Evolutionary conservation across 257 asterid genomes (phyloP), one percentile per base, ranked within the genome.

Genomic region (Penstemon newberryi): DNA sequence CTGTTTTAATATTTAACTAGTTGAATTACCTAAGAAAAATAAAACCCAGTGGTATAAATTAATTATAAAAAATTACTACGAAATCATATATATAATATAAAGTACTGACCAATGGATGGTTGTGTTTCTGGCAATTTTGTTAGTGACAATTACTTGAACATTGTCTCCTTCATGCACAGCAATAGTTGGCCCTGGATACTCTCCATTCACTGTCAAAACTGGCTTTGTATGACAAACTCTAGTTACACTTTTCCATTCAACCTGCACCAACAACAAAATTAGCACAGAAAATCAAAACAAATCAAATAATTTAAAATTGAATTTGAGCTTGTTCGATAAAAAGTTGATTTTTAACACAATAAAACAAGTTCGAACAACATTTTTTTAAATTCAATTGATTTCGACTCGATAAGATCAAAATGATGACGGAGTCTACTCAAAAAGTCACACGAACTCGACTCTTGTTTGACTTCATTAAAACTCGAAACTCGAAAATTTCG

Each of bases 151-250:
- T 5, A 90, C 56, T 64, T 84, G 84, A 18, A 86, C 89, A 63
- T 81, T 71, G 70, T 90, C 96, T 15, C 97, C 94, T 86, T 90
- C 96, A 53, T 84, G 76, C 45, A 88, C 89, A n/a, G 55, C 44
- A 58, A 90, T 84, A 19, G 83, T 83, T 12, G 97, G 96, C 45
- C 96, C 97, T 11, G 94, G 97, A 79, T 62, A 90, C 74, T 77
- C 59, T 12, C 95, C 95, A 7, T 88, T 88, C 19, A 88, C 84
- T 1, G 88, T 88, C 67, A 90, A 63, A 9, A 84, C 49, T 57
- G 51, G n/a, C 82, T 79, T 88, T 2, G 71, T 77, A 33, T 82
- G 76, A 78, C 96, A 90, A 71, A 88, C 75, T 38, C 96, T 82
- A 8, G 75, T 86, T 38, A 90, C 72, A 7, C 11, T 78, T 77